Evolutionary conservation across 306 rosid species (phyloP).

Genomic region (Pachyrhizus erosus): DNA sequence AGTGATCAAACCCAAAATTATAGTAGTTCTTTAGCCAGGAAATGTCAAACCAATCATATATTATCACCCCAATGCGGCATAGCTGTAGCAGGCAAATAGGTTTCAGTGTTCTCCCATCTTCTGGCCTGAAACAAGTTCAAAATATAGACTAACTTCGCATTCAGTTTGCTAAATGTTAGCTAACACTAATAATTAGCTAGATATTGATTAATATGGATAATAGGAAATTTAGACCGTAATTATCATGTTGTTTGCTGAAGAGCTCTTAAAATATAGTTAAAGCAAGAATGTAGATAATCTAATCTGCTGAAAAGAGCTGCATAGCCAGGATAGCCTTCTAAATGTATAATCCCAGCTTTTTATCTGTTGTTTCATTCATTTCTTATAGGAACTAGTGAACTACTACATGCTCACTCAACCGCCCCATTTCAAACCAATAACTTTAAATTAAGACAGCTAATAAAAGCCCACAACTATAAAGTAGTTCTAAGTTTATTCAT

Average conservation of each 20-base stretch:
- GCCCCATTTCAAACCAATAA: background rate
- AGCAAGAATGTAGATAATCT: conserved; percentile 23
- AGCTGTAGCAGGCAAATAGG: conserved; percentile 78
- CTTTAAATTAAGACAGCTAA: background rate
- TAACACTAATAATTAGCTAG: background rate
- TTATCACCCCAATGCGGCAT: conserved; percentile 84
- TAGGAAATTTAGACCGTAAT: background rate
- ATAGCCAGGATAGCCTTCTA: background rate
- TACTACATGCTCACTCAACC: background rate
- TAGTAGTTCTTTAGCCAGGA: conserved; percentile 86
- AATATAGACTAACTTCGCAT: conserved; percentile 38
- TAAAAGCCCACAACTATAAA: background rate
- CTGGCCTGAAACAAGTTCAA: conserved; percentile 70
- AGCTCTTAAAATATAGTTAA: conserved; percentile 9
- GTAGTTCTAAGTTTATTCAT: background rate
- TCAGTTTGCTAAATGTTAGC: conserved; percentile 4
- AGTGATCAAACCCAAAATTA: conserved; percentile 96
- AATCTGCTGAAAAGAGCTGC: conserved; percentile 13
- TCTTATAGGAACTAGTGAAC: background rate
- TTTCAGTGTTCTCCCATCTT: conserved; percentile 86
- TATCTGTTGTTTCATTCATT: conserved; percentile 16
- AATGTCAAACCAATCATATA: conserved; percentile 94
- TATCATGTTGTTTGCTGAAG: background rate
- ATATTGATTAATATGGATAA: background rate
- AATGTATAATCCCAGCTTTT: background rate